These are phyloP conservation scores for Chytriomyces confervae DNA, from an alignment of 192 early-diverging fungal species.

Conservation along the genomic window DNA sequence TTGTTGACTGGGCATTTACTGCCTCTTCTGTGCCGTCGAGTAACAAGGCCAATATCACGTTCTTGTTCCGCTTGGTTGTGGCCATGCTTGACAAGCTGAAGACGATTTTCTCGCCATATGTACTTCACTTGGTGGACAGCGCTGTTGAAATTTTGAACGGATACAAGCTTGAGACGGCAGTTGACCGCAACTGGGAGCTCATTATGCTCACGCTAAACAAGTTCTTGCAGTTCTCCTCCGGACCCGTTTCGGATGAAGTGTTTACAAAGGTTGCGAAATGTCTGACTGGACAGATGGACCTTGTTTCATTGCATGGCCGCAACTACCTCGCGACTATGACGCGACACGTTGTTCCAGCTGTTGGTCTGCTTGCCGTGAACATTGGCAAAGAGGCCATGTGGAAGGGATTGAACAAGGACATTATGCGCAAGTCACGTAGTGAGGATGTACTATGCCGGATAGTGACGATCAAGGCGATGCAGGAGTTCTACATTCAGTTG, in stretches of 20 bases:
- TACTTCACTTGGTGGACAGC: constrained; percentile 20
- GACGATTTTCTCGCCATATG: constrained; percentile 42
- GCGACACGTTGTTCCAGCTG: constrained; percentile 69
- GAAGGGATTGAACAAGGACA: constrained; percentile 86
- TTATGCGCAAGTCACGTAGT: constrained; percentile 79
- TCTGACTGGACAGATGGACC: constrained; percentile 76
- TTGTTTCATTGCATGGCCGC: constrained; percentile 53
- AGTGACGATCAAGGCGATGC: constrained; percentile 70
- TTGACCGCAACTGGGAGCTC: constrained; percentile 21
- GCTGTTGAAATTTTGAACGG: constrained; percentile 13
- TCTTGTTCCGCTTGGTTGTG: constrained; percentile 34
- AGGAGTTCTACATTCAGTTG: constrained; percentile 82
- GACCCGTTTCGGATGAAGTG: constrained; percentile 72
- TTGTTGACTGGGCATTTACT: constrained; percentile 75
- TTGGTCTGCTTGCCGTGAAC: constrained; percentile 81
- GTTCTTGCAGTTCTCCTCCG: constrained; percentile 41
- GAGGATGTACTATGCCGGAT: constrained; percentile 70
- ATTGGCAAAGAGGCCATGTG: constrained; percentile 79
- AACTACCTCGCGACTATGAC: constrained; percentile 32
- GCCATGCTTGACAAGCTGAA: constrained; percentile 44
- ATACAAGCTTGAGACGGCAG: constrained; percentile 7
- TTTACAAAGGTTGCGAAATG: constrained; percentile 78
- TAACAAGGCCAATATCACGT: constrained; percentile 27
- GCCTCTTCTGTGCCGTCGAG: constrained; percentile 35
- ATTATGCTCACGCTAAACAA: constrained; percentile 13